These are phyloP conservation scores for Trichoderma hamatum DNA, from an alignment of 2,329 filamentous ascomycete genomes.

Conservation along the genomic window DNA sequence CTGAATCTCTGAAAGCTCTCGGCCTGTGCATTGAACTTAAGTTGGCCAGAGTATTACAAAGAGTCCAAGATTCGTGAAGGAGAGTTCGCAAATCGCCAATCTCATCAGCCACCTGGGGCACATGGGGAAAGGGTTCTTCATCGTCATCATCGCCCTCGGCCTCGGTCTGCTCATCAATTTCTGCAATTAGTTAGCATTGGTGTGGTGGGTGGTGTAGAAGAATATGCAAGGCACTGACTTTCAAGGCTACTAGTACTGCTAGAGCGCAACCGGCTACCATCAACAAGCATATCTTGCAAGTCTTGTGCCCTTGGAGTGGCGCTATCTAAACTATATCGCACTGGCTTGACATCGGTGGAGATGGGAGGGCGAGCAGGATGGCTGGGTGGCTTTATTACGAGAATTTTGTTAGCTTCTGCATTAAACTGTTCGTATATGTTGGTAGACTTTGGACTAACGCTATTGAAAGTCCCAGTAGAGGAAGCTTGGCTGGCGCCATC, in stretches of 20 bases:
- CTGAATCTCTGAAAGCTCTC: slow-evolving; percentile 74
- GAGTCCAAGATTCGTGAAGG: slow-evolving; percentile 86
- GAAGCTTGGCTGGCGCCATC: slow-evolving; percentile 35
- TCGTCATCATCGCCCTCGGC: slow-evolving; percentile 59
- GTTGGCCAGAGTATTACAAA: slow-evolving; percentile 87
- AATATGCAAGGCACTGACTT: slow-evolving; percentile 54
- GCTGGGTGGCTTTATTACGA: slow-evolving; percentile 10
- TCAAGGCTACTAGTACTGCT: slow-evolving; percentile 76
- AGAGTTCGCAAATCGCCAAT: slow-evolving; percentile 72
- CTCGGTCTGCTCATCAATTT: slow-evolving; percentile 59
- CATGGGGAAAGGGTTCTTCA: slow-evolving; percentile 42
- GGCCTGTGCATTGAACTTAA: slow-evolving; percentile 83
- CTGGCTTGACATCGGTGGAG: slow-evolving; percentile 71
- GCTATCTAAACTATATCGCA: slow-evolving; percentile 66
- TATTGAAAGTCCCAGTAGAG: slow-evolving; percentile 28
- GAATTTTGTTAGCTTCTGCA: slow-evolving; percentile 14
- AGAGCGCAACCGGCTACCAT: slow-evolving; percentile 60
- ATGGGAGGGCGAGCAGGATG: slow-evolving; percentile 68
- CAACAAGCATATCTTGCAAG: slow-evolving; percentile 68
- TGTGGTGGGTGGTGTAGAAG: background rate
- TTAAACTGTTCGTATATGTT: background rate
- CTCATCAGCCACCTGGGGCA: slow-evolving; percentile 50
- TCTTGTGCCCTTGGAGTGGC: slow-evolving; percentile 84
- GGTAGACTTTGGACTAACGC: slow-evolving; percentile 30
- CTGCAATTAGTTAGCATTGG: slow-evolving; percentile 40